A percentile compares a stretch with the other conserved stretches of the same genome.
phyloP scores from a whole-genome alignment of 2,329 filamentous ascomycete species.

The Rhynchosporium secalis region DNA sequence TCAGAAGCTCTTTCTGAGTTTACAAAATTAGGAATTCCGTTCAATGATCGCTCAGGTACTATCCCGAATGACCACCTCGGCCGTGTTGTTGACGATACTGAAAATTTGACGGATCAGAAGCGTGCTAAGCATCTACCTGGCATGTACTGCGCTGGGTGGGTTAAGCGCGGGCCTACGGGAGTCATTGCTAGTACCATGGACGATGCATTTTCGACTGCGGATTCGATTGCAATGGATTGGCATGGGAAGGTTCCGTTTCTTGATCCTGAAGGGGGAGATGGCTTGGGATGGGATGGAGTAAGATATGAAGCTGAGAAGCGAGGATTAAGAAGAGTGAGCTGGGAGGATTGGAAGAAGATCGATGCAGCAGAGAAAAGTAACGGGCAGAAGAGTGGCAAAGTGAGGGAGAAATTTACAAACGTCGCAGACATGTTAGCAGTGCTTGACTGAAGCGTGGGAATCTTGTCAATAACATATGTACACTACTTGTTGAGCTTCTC shows the following conservation, averaged over 20 bases:
- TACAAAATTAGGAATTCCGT: constrained; percentile 70
- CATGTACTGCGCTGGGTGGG: constrained; percentile 93
- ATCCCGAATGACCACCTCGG: constrained; percentile 82
- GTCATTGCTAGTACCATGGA: constrained; percentile 96
- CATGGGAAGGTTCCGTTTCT: constrained; percentile 48
- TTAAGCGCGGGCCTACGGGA: constrained; percentile 90
- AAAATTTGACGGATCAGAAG: constrained; percentile 16
- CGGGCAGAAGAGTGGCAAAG: constrained; percentile 69
- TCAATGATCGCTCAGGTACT: constrained; percentile 71
- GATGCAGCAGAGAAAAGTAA: constrained; percentile 72
- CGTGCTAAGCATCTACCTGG: constrained; percentile 54
- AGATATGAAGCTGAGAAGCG: constrained; percentile 56
- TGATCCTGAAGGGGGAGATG: constrained; percentile 44
- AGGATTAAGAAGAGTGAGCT: constrained; percentile 66
- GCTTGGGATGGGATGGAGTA: constrained; percentile 76
- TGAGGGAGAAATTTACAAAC: constrained; percentile 68
- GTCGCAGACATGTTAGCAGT: constrained; percentile 59
- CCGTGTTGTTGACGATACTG: constrained; percentile 54
- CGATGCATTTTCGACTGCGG: constrained; percentile 87
- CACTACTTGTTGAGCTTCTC: constrained; percentile 70
- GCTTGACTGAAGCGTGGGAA: constrained; percentile 42
- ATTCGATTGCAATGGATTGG: constrained; percentile 83
- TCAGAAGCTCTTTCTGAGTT: constrained; percentile 77
- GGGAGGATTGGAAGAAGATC: constrained; percentile 85
- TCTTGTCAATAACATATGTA: constrained; percentile 30